Evolutionary conservation across 129 eudicot genomes (phyloP), one percentile per base, ranked within the genome.

Genomic region (Silybum marianum): DNA sequence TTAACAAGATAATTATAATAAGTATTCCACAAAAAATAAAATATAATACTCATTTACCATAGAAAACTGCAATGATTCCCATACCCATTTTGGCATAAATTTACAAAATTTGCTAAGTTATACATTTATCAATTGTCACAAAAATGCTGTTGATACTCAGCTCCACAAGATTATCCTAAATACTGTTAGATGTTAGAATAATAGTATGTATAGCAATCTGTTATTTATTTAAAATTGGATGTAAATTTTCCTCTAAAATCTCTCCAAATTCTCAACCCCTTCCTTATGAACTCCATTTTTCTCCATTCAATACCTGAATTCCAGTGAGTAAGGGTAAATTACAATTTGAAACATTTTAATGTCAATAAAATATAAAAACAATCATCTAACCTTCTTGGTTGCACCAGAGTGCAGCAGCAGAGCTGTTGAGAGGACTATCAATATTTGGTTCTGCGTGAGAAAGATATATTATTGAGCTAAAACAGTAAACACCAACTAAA

Each of bases 351-450:
- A 46, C 73, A 58, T 63, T 42, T 12, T 44, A 22, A 44, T 40
- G 24, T 38, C 36, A 63, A 19, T 67, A 24, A 34, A 58, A 46
- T 24, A 69, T 68, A 25, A 39, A 11, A 76, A 4, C 30, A 11
- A 24, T 60, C 1, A 38, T 58, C 78, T 58, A 77, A 93, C 97
- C 97, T 88, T 93, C 97, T 80, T 89, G 87, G 70, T 90, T 89
- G 84, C 84, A 87, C 97, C 97, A 93, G 60, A 93, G 92, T 62
- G 89, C 78, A 76, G 97, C 97, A 86, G 97, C 96, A 62, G 95
- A 83, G 86, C 85, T 89, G 78, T 93, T 93, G 73, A 90, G 92
- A 84, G 97, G 96, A 84, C 97, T 90, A 58, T 90, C 96, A 71
- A 60, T 86, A 81, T 93, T 93, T 54, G 97, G 96, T 79, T 93